phyloP scores from a whole-genome alignment of 495 filamentous ascomycete species.

The Penicillium pancosmium region DNA sequence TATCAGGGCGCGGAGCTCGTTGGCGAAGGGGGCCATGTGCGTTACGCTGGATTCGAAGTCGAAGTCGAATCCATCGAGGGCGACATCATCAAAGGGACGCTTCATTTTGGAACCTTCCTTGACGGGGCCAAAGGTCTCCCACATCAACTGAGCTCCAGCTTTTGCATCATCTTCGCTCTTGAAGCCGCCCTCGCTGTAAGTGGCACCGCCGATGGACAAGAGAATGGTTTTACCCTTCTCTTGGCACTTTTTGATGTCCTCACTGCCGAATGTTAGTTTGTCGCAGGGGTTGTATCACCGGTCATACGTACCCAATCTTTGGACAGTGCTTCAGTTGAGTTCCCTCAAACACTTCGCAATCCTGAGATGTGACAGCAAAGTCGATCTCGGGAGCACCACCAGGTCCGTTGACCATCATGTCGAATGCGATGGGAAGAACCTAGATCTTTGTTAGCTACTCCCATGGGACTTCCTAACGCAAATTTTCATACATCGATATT shows the following conservation, averaged over 20 bases:
- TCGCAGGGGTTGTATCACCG: background rate
- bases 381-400: constrained; percentile 58
- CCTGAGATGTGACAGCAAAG: constrained; percentile 60
- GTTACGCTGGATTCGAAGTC: constrained; percentile 58
- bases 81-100: constrained; percentile 65
- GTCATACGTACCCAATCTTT: constrained; percentile 55
- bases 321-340: constrained; percentile 62
- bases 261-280: constrained; percentile 30
- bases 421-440: constrained; percentile 65
- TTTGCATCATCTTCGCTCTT: constrained; percentile 51
- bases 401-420: constrained; percentile 53
- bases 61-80: constrained; percentile 74
- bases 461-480: background rate
- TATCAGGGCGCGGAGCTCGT: constrained; percentile 56
- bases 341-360: constrained; percentile 59
- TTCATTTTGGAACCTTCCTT: constrained; percentile 29
- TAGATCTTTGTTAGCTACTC: constrained; percentile 22
- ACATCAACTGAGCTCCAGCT: constrained; percentile 61
- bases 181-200: constrained; percentile 65
- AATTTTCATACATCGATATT: constrained; percentile 42
- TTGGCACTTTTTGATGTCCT: constrained; percentile 69
- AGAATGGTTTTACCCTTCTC: constrained; percentile 64
- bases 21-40: constrained; percentile 58
- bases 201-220: constrained; percentile 67
- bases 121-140: constrained; percentile 64